These are phyloP conservation scores for Malus orientalis DNA, from an alignment of 306 rosid species.

Conservation along the genomic window DNA sequence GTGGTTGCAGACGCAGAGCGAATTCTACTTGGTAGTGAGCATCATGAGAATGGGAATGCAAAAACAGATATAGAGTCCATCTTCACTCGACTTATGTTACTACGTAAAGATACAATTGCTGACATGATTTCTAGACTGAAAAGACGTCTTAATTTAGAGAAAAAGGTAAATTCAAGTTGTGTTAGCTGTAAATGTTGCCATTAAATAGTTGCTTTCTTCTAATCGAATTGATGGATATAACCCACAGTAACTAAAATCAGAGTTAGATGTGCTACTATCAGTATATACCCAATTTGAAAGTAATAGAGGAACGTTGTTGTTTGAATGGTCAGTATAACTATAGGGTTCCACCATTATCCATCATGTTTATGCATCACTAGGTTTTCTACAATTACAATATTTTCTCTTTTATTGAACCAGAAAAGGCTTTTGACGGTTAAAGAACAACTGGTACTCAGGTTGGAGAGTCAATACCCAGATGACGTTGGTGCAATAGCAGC, in stretches of 20 bases:
- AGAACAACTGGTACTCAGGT: conserved; percentile 32
- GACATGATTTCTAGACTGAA: conserved; percentile 18
- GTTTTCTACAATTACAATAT: not conserved
- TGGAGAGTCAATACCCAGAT: conserved; percentile 36
- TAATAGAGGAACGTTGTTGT: not conserved
- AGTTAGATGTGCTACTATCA: not conserved
- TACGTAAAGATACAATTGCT: conserved; percentile 16
- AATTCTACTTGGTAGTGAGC: conserved; percentile 11
- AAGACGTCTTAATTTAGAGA: conserved; percentile 30
- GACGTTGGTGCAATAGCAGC: conserved; percentile 33
- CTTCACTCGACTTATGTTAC: conserved; percentile 26
- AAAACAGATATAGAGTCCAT: conserved; percentile 22
- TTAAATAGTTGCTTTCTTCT: not conserved
- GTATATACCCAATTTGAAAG: not conserved
- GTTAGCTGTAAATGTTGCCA: not conserved
- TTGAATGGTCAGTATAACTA: not conserved
- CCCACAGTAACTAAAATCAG: not conserved
- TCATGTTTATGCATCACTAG: not conserved
- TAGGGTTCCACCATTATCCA: not conserved
- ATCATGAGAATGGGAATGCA: conserved; percentile 18
- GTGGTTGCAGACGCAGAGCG: conserved; percentile 18
- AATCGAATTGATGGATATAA: not conserved
- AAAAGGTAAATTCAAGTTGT: conserved; percentile 10
- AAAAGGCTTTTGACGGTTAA: conserved; percentile 24
- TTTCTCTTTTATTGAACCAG: conserved; percentile 8